Evolutionary conservation across 2,329 filamentous ascomycete genomes (phyloP).

Genomic region (Tricladium varicosporioides): DNA sequence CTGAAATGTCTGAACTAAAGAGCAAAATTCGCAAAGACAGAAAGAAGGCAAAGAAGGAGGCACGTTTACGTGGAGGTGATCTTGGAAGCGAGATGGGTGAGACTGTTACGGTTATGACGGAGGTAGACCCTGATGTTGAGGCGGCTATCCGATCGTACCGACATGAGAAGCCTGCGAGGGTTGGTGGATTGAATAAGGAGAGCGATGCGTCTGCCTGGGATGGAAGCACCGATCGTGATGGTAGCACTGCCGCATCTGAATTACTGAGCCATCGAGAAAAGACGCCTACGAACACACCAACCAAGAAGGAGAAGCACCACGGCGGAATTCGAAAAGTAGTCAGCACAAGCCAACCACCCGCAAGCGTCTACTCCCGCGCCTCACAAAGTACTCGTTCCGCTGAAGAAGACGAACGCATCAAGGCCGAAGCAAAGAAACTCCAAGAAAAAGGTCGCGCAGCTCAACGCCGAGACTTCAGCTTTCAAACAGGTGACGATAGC

Average conservation of each 20-base stretch:
- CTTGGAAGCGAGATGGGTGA: constrained; percentile 27
- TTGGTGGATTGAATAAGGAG: constrained; percentile 84
- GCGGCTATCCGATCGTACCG: constrained; percentile 79
- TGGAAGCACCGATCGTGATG: constrained; percentile 60
- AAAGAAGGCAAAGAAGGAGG: constrained; percentile 25
- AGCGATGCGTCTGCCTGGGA: constrained; percentile 79
- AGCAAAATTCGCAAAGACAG: constrained; percentile 31
- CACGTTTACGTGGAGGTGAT: constrained; percentile 10
- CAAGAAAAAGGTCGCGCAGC: constrained; percentile 50
- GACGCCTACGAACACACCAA: constrained; percentile 54
- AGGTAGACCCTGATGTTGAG: constrained; percentile 56
- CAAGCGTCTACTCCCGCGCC: constrained; percentile 15
- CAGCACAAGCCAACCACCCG: constrained; percentile 9
- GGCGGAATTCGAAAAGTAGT: constrained; percentile 33
- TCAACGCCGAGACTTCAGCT: constrained; percentile 33
- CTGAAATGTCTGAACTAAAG: constrained; percentile 30
- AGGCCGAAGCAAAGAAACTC: constrained; percentile 54
- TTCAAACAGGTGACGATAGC: constrained; percentile 32
- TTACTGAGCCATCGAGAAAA: constrained; percentile 57
- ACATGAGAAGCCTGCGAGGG: constrained; percentile 78
- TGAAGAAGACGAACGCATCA: constrained; percentile 42
- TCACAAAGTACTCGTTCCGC: constrained; percentile 10
- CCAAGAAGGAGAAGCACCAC: constrained; percentile 29
- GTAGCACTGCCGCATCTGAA: constrained; percentile 43
- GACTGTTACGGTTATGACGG: constrained; percentile 32